phyloP scores from a whole-genome alignment of 768 basidiomycete genomes.

The Mycena pura region DNA sequence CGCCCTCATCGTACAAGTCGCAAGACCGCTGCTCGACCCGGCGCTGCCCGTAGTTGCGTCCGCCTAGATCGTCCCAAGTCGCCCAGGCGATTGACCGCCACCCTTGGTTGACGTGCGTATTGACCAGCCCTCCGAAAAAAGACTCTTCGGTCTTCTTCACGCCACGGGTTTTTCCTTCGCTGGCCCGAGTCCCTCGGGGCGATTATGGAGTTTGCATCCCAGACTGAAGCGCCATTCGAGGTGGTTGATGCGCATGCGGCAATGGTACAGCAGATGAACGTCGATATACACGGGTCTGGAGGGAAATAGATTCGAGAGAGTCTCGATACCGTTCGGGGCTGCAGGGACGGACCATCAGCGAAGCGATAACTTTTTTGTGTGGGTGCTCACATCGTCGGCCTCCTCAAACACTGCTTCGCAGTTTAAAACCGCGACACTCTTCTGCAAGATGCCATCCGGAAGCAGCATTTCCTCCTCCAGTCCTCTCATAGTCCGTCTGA shows the following conservation, averaged over 20 bases:
- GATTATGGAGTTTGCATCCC: constrained; percentile 4
- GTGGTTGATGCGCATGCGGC: constrained; percentile 4
- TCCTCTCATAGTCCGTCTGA: not conserved
- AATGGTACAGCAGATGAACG: constrained; percentile 7
- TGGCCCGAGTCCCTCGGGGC: not conserved
- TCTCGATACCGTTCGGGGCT: constrained; percentile 7
- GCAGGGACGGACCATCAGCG: not conserved
- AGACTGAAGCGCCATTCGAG: constrained; percentile 10
- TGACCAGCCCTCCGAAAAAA: not conserved
- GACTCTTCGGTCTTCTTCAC: not conserved
- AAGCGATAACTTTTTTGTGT: not conserved
- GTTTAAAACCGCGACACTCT: not conserved
- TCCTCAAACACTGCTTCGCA: constrained; percentile 2
- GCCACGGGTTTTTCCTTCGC: constrained; percentile 1
- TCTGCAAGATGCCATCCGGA: constrained; percentile 5
- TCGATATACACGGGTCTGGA: constrained; percentile 1
- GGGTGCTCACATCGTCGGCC: not conserved
- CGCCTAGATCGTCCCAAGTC: constrained; percentile 11
- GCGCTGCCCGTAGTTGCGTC: constrained; percentile 6
- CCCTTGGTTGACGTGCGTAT: constrained; percentile 9
- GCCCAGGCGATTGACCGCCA: constrained; percentile 18
- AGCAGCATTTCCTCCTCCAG: not conserved
- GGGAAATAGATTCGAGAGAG: constrained; percentile 2
- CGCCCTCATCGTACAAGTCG: constrained; percentile 13
- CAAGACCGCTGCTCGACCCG: constrained; percentile 1